A percentile compares a stretch with the other conserved stretches of the same genome.
phyloP scores from a whole-genome alignment of 371 early-diverging fungal genomes.

The Coelomomyces lativittatus region DNA sequence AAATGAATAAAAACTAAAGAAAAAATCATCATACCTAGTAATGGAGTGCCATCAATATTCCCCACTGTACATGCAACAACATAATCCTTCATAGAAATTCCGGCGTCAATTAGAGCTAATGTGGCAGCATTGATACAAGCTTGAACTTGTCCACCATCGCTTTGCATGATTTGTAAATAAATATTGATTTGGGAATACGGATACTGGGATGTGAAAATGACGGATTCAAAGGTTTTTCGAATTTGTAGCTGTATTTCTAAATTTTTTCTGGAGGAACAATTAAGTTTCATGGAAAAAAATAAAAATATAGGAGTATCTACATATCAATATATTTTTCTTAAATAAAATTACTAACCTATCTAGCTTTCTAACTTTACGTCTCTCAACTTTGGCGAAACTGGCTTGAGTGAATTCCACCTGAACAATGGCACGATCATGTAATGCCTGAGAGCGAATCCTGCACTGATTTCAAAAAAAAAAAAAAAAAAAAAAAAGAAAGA shows the following conservation, averaged over 20 bases:
- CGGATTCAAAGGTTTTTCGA: constrained; percentile 76
- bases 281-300: neutral
- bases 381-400: constrained; percentile 75
- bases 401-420: constrained; percentile 78
- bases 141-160: constrained; percentile 74
- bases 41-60: constrained; percentile 55
- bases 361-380: constrained; percentile 54
- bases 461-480: too few relatives aligned
- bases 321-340: constrained; percentile 4
- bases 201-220: constrained; percentile 52
- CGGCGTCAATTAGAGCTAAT: constrained; percentile 88
- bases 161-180: constrained; percentile 71
- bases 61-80: constrained; percentile 89
- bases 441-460: constrained; percentile 16
- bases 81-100: constrained; percentile 87
- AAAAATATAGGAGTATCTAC: neutral
- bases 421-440: constrained; percentile 62
- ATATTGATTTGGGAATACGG: constrained; percentile 80
- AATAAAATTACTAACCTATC: too few relatives aligned
- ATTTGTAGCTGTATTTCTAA: constrained; percentile 66
- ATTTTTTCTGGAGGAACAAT: neutral
- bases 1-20: neutral
- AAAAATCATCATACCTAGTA: constrained; percentile 37
- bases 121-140: constrained; percentile 82
- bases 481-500: too few relatives aligned